These are phyloP conservation scores for Pichia sp. DNA, from an alignment of 1,139 yeast genomes.

Conservation along the genomic window DNA sequence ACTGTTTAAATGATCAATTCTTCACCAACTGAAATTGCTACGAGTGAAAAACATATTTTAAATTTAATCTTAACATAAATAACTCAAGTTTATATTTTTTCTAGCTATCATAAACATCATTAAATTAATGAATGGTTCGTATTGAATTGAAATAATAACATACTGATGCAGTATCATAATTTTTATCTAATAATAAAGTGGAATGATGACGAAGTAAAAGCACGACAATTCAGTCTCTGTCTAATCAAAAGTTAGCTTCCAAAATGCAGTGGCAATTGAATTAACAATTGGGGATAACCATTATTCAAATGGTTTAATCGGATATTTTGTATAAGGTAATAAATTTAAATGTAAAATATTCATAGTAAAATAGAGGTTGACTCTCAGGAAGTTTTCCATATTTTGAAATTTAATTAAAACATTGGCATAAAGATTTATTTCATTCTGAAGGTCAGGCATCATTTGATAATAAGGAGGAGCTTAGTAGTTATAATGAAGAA, in stretches of 20 bases:
- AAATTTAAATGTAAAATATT: slow-evolving; percentile 61
- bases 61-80: slow-evolving; percentile 45
- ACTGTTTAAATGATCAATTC: slow-evolving; percentile 66
- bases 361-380: slow-evolving; percentile 46
- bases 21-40: slow-evolving; percentile 76
- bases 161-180: slow-evolving; percentile 69
- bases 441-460: slow-evolving; percentile 7
- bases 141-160: slow-evolving; percentile 33
- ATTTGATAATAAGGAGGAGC: slow-evolving; percentile 1
- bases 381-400: slow-evolving; percentile 32
- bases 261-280: slow-evolving; percentile 12
- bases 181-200: slow-evolving; percentile 48
- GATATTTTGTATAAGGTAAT: slow-evolving; percentile 47
- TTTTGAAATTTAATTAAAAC: slow-evolving; percentile 44
- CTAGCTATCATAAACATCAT: slow-evolving; percentile 26
- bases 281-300: slow-evolving; percentile 11
- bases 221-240: slow-evolving; percentile 62
- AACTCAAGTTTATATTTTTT: slow-evolving; percentile 46
- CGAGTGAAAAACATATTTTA: slow-evolving; percentile 53
- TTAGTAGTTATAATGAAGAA: background rate
- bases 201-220: slow-evolving; percentile 32
- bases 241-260: slow-evolving; percentile 32
- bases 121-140: slow-evolving; percentile 1
- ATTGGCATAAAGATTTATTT: slow-evolving; percentile 41
- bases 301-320: slow-evolving; percentile 5